Base-by-base conservation (phyloP, 2,329 filamentous ascomycete genomes). In the Fusarium chuoi region DNA sequence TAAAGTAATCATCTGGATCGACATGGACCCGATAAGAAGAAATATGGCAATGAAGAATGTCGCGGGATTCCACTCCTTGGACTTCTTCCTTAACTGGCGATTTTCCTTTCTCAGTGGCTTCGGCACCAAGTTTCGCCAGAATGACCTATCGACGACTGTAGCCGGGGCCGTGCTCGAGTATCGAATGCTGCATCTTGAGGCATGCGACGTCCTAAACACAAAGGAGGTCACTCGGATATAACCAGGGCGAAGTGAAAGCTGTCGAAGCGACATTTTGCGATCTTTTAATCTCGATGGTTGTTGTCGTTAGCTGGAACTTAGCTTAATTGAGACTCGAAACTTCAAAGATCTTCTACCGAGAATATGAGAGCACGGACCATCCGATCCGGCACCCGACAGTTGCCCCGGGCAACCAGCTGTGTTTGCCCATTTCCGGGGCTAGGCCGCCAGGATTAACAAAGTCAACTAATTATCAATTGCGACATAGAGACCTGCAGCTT, bases 1-100 rank as follows among this genome's bases (percentile, higher is more conserved):
- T 77, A 98, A 82, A 41, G 91, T 88, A 79, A 99, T 92, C 87
- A 96, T 93, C 78, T 98, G 94, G 77, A 99, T 98, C 20, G 96
- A 94, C 87, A 98, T 97, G 70, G 94, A 98, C 8, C 97, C 97
- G 73, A 98, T 96, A 72, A 98, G 88, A 45, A 95, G 86, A 78
- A 95, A 95, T 72, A 96, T 94, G 77, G 91, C 86, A 75, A 96
- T 94, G 81, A 92, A 96, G 79, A 94, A 96, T 0, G 92, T 95
- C 26, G 93, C 93, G 6, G 94, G 93, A 76, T 96, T 96, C 91
- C 92, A 94, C 75, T 90, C 89, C 79, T 89, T 92, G 22, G 87
- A 84, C 73, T 87, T 89, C 30, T 81, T 82, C 77, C 84, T 77
- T 22, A 76, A 79, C 70, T 78, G 78, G 61, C 77, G 81, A 59